Evolutionary conservation across 768 basidiomycete genomes (phyloP).

Genomic region (Macrocybe gigantea): DNA sequence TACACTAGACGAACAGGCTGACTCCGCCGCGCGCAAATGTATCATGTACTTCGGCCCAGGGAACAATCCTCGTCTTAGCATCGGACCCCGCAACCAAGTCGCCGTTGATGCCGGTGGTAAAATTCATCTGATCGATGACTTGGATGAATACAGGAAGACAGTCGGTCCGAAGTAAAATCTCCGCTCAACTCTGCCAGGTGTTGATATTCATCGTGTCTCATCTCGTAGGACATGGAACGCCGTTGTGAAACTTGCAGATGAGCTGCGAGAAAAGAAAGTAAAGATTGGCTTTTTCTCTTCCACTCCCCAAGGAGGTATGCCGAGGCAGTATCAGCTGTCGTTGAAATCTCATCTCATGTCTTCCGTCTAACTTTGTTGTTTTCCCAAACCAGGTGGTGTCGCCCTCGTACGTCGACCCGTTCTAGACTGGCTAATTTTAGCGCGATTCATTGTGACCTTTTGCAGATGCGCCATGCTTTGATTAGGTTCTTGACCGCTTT

Average conservation of each 20-base stretch:
- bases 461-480: constrained; percentile 88
- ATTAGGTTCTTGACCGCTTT: constrained; percentile 77
- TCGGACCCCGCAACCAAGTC: constrained; percentile 82
- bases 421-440: background rate
- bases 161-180: constrained; percentile 51
- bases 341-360: constrained; percentile 9
- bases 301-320: constrained; percentile 86
- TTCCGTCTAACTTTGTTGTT: constrained; percentile 7
- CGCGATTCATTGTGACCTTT: background rate
- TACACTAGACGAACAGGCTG: constrained; percentile 79
- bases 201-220: constrained; percentile 4
- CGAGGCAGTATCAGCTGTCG: constrained; percentile 3
- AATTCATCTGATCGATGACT: constrained; percentile 80
- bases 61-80: constrained; percentile 79
- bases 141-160: constrained; percentile 70
- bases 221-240: constrained; percentile 65
- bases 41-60: constrained; percentile 78
- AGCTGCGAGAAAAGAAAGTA: constrained; percentile 79
- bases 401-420: constrained; percentile 62
- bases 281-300: constrained; percentile 94
- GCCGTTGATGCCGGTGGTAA: constrained; percentile 83
- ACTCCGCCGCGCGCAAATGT: constrained; percentile 81
- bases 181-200: background rate
- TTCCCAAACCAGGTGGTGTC: constrained; percentile 63
- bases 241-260: constrained; percentile 75